Evolutionary conservation across 306 rosid genomes (phyloP), one percentile per base, ranked within the genome.

Genomic region (Corylus heterophylla): DNA sequence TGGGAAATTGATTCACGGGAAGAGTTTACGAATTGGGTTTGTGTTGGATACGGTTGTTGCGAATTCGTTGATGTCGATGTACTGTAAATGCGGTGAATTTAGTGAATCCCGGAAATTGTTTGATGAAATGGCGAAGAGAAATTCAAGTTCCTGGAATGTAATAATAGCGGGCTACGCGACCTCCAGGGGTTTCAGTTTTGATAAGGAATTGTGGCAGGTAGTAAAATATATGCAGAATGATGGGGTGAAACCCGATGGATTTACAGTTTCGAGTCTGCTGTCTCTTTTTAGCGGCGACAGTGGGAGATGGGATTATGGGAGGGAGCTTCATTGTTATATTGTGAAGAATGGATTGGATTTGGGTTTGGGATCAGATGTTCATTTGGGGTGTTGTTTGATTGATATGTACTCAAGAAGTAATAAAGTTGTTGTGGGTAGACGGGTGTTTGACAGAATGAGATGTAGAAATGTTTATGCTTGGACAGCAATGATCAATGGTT

Each of bases 401-500:
- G 97, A 94, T 81, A 89, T 92, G 94, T 92, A 92, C 84, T 88
- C 89, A 11, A 90, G 88, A 85, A 82, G 86, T 81, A 50, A 74
- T 18, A 89, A 83, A 63, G 52, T 87, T 80, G 79, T 52, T 78
- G 76, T 62, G 3, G 82, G 92, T 29, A 87, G 93, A 63, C 67
- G 83, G 74, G 92, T 92, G 7, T 94, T 94, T 78, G 89, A 88
- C 52, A 90, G 69, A 52, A 90, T 90, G 89, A 88, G 62, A 80
- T 75, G 82, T 75, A 88, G 84, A 83, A 94, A 92, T 52, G 79
- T 94, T 1, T 87, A 81, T 72, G 90, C 83, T 35, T 94, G 96
- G 97, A 92, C 94, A 8, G 92, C 96, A 1, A 89, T 94, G 88
- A 83, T 90, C 35, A 90, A 90, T 64, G 88, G 93, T 69, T 89